Evolutionary conservation across 345 rosid genomes (phyloP).

Genomic region (Bretschneidera sinensis): DNA sequence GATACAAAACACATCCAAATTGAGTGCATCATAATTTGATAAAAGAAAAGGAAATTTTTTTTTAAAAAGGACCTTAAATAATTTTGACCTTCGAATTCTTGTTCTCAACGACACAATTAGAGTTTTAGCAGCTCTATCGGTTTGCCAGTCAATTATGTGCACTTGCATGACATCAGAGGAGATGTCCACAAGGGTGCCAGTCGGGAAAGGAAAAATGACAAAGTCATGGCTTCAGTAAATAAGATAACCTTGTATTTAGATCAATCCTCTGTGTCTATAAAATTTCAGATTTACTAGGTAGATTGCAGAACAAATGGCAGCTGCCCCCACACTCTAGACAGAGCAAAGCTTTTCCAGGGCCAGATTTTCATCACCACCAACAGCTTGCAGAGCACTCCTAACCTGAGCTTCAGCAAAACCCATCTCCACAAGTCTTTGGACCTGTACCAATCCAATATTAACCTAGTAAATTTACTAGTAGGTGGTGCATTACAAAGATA

Average conservation of each 20-base stretch:
- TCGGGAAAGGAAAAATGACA: not conserved
- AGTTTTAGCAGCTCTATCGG: no score
- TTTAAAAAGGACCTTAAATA: no score
- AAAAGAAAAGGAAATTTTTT: no score
- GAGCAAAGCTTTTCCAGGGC: conserved; percentile 93
- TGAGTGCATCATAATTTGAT: no score
- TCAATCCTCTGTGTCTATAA: not conserved
- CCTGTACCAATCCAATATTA: conserved; percentile 30
- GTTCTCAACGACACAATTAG: no score
- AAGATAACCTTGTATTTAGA: not conserved
- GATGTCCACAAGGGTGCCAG: not conserved
- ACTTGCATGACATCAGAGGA: not conserved
- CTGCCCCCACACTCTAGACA: conserved; percentile 26
- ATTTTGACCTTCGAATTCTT: no score
- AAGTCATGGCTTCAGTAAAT: not conserved
- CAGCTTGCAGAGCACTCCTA: conserved; percentile 74
- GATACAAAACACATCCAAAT: no score
- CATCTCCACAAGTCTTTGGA: conserved; percentile 88
- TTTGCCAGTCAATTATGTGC: no score
- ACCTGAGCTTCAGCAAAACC: conserved; percentile 78
- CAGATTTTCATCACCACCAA: conserved; percentile 93
- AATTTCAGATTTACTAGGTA: not conserved
- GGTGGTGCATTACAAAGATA: not conserved
- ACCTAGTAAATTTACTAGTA: no score
- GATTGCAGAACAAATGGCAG: conserved; percentile 10